A percentile compares a stretch with the other conserved stretches of the same genome.
These are phyloP conservation scores for Phytopythium oedochilum DNA, from an alignment of 352 stramenopile genomes.

Conservation along the genomic window DNA sequence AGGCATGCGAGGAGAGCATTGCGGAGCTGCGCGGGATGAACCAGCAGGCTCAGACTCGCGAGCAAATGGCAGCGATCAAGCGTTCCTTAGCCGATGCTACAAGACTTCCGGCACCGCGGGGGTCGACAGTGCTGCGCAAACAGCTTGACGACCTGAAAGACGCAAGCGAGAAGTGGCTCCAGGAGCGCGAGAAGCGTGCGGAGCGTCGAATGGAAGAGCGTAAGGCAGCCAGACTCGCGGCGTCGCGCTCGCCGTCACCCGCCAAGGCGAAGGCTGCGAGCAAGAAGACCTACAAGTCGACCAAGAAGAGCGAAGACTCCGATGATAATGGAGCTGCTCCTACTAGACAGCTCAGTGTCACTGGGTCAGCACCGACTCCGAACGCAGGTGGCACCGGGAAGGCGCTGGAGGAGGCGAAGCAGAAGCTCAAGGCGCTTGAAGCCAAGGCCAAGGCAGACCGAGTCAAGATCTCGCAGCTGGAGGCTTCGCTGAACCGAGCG, in stretches of 20 bases:
- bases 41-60: constrained; percentile 17
- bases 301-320: constrained; percentile 10
- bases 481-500: constrained; percentile 50
- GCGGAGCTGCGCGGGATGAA: constrained; percentile 32
- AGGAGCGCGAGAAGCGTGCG: constrained; percentile 1
- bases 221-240: constrained; percentile 7
- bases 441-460: constrained; percentile 57
- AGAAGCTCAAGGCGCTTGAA: constrained; percentile 74
- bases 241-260: constrained; percentile 2
- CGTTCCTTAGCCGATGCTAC: constrained; percentile 35
- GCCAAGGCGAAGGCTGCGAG: not conserved
- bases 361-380: not conserved
- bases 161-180: not conserved
- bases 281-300: constrained; percentile 15
- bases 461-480: constrained; percentile 76
- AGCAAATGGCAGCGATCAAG: constrained; percentile 30
- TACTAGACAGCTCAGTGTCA: constrained; percentile 4
- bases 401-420: constrained; percentile 53
- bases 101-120: constrained; percentile 46
- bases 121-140: constrained; percentile 52
- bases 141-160: constrained; percentile 36
- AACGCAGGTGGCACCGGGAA: constrained; percentile 13
- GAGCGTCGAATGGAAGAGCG: constrained; percentile 4
- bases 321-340: constrained; percentile 14
- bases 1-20: constrained; percentile 37